Conservation (phyloP, 2,329 filamentous ascomycete species). For the Fusarium brevicatenulatum region DNA sequence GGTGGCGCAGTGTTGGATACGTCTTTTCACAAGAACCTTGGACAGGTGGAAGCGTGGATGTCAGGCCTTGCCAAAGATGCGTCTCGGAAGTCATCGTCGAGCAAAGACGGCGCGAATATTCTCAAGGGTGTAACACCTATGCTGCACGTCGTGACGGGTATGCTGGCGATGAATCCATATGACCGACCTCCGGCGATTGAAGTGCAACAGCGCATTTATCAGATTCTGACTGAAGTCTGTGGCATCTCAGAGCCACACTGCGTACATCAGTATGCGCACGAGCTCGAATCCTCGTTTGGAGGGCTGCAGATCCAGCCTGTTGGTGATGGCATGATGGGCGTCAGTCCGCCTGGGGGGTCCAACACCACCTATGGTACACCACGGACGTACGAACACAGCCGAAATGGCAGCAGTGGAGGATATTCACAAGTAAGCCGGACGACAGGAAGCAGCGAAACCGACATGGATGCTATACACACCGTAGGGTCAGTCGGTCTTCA, state of each 20-base stretch:
- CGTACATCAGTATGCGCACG: conserved; percentile 59
- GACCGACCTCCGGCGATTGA: conserved; percentile 64
- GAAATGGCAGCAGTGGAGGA: conserved; percentile 49
- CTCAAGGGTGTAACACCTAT: conserved; percentile 64
- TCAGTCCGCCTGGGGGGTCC: conserved; percentile 21
- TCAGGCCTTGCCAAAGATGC: conserved; percentile 68
- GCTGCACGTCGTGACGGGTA: conserved; percentile 63
- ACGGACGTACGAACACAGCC: conserved; percentile 44
- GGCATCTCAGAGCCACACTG: conserved; percentile 63
- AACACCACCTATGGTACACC: conserved; percentile 48
- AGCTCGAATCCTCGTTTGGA: conserved; percentile 44
- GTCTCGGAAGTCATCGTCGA: conserved; percentile 54
- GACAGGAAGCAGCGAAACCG: conserved; percentile 47
- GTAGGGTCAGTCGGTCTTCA: conserved; percentile 38
- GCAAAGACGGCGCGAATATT: conserved; percentile 54
- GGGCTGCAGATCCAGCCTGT: conserved; percentile 35
- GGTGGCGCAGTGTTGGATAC: conserved; percentile 73
- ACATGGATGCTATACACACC: conserved; percentile 36
- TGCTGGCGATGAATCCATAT: conserved; percentile 62
- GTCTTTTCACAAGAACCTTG: conserved; percentile 77
- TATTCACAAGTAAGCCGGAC: conserved; percentile 50
- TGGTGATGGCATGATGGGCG: conserved; percentile 11
- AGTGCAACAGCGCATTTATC: conserved; percentile 63
- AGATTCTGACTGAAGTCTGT: conserved; percentile 61
- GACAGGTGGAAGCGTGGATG: conserved; percentile 77